phyloP scores from a whole-genome alignment of 169 alveolate genomes.

The Plasmodium knowlesi region DNA sequence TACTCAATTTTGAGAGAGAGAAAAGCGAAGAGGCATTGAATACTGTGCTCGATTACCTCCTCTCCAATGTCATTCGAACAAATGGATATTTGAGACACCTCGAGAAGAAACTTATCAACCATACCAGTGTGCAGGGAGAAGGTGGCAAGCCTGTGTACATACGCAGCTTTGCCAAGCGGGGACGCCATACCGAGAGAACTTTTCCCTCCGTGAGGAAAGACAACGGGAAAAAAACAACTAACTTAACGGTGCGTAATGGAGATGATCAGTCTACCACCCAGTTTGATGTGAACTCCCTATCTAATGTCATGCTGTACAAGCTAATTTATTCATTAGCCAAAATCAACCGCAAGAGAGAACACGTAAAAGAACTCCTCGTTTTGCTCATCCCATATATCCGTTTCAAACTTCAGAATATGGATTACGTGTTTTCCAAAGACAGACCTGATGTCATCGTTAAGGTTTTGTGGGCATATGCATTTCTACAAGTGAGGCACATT shows the following conservation, averaged over 20 bases:
- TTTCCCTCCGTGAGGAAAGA: neutral
- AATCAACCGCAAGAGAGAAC: constrained; percentile 12
- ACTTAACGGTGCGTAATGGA: no score
- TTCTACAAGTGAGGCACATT: constrained; percentile 22
- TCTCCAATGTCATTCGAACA: constrained; percentile 7
- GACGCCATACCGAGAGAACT: neutral
- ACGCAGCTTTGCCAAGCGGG: neutral
- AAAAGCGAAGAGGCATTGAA: constrained; percentile 9
- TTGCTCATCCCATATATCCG: constrained; percentile 48
- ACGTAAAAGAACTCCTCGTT: constrained; percentile 6
- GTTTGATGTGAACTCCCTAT: constrained; percentile 20
- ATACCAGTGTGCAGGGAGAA: neutral
- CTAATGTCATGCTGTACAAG: constrained; percentile 63
- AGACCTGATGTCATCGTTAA: constrained; percentile 31
- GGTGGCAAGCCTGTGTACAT: constrained; percentile 19
- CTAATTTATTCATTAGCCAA: constrained; percentile 38
- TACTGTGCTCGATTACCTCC: constrained; percentile 5
- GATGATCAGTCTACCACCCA: neutral
- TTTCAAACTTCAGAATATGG: constrained; percentile 22
- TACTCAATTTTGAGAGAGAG: constrained; percentile 24
- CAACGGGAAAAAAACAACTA: neutral
- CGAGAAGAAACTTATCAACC: constrained; percentile 18
- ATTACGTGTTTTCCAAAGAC: constrained; percentile 29
- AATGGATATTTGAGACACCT: constrained; percentile 30
- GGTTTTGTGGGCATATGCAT: constrained; percentile 65